These are phyloP conservation scores for Talaromyces sp. DNA, from an alignment of 2,329 filamentous ascomycete species.

Conservation along the genomic window DNA sequence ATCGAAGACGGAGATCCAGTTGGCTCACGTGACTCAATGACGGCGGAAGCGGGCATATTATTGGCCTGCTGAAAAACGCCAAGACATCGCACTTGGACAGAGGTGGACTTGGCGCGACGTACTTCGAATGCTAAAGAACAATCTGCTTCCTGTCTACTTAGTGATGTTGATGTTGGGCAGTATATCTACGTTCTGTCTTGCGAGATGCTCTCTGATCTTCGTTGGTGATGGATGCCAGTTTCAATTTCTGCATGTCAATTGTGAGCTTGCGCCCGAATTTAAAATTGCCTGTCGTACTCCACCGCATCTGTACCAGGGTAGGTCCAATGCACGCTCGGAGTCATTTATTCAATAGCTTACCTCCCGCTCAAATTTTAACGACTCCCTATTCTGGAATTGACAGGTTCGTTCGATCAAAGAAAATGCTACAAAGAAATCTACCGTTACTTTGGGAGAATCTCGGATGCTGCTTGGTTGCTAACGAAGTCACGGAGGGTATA, in stretches of 20 bases:
- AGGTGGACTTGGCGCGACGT: background rate
- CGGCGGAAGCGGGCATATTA: slow-evolving; percentile 22
- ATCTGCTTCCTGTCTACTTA: background rate
- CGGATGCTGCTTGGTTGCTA: background rate
- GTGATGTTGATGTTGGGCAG: background rate
- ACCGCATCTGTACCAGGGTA: background rate
- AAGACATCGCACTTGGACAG: slow-evolving; percentile 20
- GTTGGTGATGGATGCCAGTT: background rate
- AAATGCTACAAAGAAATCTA: background rate
- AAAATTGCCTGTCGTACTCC: background rate
- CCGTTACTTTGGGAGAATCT: background rate
- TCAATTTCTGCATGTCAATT: background rate
- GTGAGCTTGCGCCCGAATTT: background rate
- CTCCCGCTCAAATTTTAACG: background rate
- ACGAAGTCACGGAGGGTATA: background rate
- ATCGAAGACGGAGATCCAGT: slow-evolving; percentile 37
- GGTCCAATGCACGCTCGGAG: too few species aligned
- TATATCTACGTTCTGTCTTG: background rate
- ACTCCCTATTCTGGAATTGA: background rate
- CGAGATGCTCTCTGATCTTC: background rate
- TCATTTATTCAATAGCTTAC: background rate
- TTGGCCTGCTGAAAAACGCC: slow-evolving; percentile 25
- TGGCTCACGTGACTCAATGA: slow-evolving; percentile 30
- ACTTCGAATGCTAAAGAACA: background rate
- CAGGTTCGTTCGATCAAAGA: background rate